Percentiles rank a stretch among this genome's conserved stretches.
Evolutionary conservation across 2,329 filamentous ascomycete species (phyloP).

Genomic region (Mycocentrospora acerina): DNA sequence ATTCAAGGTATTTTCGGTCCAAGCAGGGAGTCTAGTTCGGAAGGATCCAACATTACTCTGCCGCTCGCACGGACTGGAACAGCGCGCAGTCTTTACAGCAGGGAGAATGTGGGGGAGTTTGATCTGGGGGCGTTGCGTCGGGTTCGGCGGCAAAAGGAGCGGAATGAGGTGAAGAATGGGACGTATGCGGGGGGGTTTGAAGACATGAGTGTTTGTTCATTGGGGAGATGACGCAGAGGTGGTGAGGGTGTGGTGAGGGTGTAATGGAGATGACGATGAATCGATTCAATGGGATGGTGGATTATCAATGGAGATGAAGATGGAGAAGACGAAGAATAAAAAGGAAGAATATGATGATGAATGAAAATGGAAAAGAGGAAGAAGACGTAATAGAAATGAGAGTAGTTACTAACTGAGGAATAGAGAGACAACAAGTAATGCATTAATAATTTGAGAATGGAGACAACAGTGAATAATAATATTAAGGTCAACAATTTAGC

Average conservation of each 20-base stretch:
- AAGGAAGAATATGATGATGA: not conserved
- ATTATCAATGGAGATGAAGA: not conserved
- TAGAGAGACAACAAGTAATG: too few species aligned
- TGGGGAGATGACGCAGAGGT: too few species aligned
- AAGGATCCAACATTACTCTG: slow-evolving; percentile 37
- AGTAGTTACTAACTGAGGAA: too few species aligned
- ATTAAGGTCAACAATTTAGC: too few species aligned
- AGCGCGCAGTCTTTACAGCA: slow-evolving; percentile 15
- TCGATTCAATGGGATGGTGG: too few species aligned
- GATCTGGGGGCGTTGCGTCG: slow-evolving; percentile 29
- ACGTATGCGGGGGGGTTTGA: slow-evolving; percentile 19
- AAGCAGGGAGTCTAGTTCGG: slow-evolving; percentile 31
- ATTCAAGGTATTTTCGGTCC: slow-evolving; percentile 33
- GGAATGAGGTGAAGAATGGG: slow-evolving; percentile 21
- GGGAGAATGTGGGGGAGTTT: slow-evolving; percentile 20
- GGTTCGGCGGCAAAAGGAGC: slow-evolving; percentile 28
- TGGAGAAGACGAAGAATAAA: not conserved
- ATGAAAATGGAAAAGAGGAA: too few species aligned
- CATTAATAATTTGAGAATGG: too few species aligned
- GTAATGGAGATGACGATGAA: too few species aligned
- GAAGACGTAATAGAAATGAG: too few species aligned
- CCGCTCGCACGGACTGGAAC: slow-evolving; percentile 29
- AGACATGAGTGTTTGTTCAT: too few species aligned
- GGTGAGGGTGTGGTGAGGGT: too few species aligned
- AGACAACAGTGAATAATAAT: too few species aligned